Conservation (phyloP, 306 rosid species). For the Inga leiocalycina region DNA sequence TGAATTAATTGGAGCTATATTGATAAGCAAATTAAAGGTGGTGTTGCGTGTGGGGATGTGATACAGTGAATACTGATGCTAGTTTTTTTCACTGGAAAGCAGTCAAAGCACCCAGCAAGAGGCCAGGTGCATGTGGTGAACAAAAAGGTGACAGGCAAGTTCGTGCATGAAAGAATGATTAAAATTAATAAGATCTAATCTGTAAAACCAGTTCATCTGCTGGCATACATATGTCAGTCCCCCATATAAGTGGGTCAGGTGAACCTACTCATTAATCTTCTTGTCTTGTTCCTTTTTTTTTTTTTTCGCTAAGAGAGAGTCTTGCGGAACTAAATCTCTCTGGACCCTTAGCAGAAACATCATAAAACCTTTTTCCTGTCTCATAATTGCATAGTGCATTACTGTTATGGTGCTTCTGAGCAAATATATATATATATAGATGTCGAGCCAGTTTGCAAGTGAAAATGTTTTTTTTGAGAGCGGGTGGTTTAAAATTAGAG, state of each 20-base stretch:
- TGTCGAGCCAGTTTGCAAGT: background rate
- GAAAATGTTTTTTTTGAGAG: background rate
- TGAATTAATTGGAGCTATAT: background rate
- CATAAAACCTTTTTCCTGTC: background rate
- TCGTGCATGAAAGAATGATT: constrained; percentile 3
- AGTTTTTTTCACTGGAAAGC: background rate
- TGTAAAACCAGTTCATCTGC: constrained; percentile 6
- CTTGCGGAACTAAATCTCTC: background rate
- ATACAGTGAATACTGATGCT: background rate
- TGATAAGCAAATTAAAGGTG: background rate
- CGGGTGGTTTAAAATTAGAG: background rate
- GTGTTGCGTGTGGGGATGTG: background rate
- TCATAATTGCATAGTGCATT: background rate
- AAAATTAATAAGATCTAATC: background rate
- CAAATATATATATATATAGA: background rate
- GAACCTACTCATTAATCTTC: background rate
- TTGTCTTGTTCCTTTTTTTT: background rate
- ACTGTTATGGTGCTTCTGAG: background rate
- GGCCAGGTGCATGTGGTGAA: background rate
- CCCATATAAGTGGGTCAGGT: background rate
- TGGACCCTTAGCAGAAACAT: background rate
- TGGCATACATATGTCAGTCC: background rate
- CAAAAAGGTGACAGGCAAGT: constrained; percentile 12
- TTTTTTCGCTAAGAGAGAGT: background rate
- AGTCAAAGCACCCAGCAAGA: background rate